These are phyloP conservation scores for Dactylis glomerata DNA, from an alignment of 176 grass and related monocot species.

Conservation along the genomic window DNA sequence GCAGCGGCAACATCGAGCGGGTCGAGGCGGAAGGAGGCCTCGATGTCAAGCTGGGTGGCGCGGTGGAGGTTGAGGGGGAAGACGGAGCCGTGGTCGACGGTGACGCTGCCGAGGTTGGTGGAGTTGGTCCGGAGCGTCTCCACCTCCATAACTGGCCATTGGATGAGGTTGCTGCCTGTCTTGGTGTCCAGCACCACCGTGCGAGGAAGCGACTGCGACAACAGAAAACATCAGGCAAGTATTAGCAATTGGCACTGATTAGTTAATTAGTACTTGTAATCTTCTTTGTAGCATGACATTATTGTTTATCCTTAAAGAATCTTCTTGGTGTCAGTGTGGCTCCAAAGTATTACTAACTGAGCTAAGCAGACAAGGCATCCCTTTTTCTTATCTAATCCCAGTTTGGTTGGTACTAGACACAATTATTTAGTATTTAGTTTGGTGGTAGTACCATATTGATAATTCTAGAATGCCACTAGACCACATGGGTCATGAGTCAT, in stretches of 20 bases:
- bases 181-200: slow-evolving; percentile 83
- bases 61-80: slow-evolving; percentile 48
- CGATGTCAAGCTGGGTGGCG: slow-evolving; percentile 82
- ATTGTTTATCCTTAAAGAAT: background rate
- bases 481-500: slow-evolving; percentile 16
- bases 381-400: slow-evolving; percentile 14
- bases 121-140: slow-evolving; percentile 60
- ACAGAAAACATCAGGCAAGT: background rate
- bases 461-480: background rate
- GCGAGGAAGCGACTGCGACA: slow-evolving; percentile 59
- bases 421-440: background rate
- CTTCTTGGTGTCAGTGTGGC: background rate
- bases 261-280: background rate
- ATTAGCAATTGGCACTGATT: background rate
- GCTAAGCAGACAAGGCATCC: background rate
- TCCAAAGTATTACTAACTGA: background rate
- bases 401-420: background rate
- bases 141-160: slow-evolving; percentile 85
- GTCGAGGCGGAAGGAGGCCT: slow-evolving; percentile 62
- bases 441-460: background rate
- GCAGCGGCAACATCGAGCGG: slow-evolving; percentile 1
- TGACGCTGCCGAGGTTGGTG: slow-evolving; percentile 50
- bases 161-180: slow-evolving; percentile 71
- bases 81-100: slow-evolving; percentile 49
- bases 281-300: background rate